phyloP scores from a whole-genome alignment of 371 early-diverging fungal genomes.

The Apophysomyces sp. region DNA sequence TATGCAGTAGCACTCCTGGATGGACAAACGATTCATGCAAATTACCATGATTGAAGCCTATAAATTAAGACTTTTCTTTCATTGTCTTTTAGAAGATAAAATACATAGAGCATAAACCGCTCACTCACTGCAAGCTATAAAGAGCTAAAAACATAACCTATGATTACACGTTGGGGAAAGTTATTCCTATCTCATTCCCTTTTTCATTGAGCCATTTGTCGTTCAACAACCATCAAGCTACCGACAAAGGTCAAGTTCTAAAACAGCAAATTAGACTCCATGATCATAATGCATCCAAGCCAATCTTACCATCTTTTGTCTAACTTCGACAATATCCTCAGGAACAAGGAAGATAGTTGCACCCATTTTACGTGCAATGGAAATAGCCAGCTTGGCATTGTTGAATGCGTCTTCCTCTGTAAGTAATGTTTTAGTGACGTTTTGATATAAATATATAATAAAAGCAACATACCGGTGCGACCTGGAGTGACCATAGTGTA shows the following conservation, averaged over 20 bases:
- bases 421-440: background rate
- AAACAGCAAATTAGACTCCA: background rate
- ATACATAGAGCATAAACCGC: background rate
- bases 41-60: no score
- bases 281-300: background rate
- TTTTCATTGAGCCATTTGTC: conserved; percentile 9
- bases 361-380: conserved; percentile 95
- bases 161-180: background rate
- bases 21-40: background rate
- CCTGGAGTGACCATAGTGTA: conserved; percentile 84
- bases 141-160: background rate
- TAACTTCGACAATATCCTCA: conserved; percentile 95
- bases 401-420: conserved; percentile 84
- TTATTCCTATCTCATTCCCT: background rate
- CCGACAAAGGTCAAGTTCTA: conserved; percentile 90
- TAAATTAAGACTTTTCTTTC: background rate
- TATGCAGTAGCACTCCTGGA: no score
- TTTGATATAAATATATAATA: background rate
- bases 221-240: conserved; percentile 80
- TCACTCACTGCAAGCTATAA: background rate
- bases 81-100: background rate
- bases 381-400: conserved; percentile 95
- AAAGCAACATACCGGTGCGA: conserved; percentile 21
- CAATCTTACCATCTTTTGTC: conserved; percentile 78
- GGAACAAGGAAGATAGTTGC: conserved; percentile 97